Percentiles rank a stretch among this genome's conserved stretches.
phyloP scores from a whole-genome alignment of 768 basidiomycete genomes.

The Coprinopsis cinerea region DNA sequence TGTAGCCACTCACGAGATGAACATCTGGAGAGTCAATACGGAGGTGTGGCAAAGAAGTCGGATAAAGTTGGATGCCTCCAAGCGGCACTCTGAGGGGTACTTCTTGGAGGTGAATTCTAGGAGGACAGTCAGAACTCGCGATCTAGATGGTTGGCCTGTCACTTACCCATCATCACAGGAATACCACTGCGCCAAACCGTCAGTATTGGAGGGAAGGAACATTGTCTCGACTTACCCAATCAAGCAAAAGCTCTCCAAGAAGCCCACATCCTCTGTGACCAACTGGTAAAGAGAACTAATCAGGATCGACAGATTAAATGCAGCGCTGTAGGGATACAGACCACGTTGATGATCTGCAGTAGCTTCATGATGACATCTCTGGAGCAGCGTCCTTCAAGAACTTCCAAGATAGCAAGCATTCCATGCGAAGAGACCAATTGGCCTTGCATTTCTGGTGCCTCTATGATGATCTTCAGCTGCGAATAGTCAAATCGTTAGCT shows the following conservation, averaged over 20 bases:
- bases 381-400: constrained; percentile 81
- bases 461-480: constrained; percentile 70
- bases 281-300: constrained; percentile 39
- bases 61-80: constrained; percentile 95
- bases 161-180: constrained; percentile 86
- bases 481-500: constrained; percentile 5
- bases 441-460: constrained; percentile 77
- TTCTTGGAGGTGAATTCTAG: constrained; percentile 91
- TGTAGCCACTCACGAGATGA: constrained; percentile 76
- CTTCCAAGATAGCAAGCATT: constrained; percentile 90
- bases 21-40: constrained; percentile 94
- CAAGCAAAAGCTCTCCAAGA: constrained; percentile 92
- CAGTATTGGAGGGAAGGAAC: constrained; percentile 1
- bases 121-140: constrained; percentile 4
- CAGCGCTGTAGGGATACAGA: constrained; percentile 27
- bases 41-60: constrained; percentile 89
- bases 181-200: constrained; percentile 58
- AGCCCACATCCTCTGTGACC: constrained; percentile 69
- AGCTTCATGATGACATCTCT: constrained; percentile 83
- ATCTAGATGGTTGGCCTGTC: background rate
- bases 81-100: constrained; percentile 85
- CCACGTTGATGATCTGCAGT: constrained; percentile 85
- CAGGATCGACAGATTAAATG: background rate
- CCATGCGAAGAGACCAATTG: constrained; percentile 93
- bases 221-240: constrained; percentile 51